phyloP scores from a whole-genome alignment of 495 filamentous ascomycete genomes.

The Durotheca rogersii region DNA sequence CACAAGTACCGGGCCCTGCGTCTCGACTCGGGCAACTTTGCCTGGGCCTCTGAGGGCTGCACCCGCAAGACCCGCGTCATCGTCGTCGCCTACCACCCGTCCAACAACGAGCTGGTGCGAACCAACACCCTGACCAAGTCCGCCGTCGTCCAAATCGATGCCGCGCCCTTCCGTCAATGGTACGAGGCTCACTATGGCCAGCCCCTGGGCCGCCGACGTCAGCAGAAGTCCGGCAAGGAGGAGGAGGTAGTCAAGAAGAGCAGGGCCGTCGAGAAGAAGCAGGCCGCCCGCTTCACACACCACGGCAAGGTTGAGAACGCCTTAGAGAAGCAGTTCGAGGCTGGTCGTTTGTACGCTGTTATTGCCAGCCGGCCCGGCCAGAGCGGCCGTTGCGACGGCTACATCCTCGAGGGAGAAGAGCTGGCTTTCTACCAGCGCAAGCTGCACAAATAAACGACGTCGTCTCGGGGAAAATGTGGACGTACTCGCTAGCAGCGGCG shows the following conservation, averaged over 20 bases:
- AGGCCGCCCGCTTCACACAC: conserved; percentile 76
- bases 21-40: conserved; percentile 99
- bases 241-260: conserved; percentile 80
- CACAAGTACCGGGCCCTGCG: conserved; percentile 98
- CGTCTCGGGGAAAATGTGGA: conserved; percentile 4
- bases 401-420: conserved; percentile 99
- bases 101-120: conserved; percentile 99
- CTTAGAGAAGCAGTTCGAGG: conserved; percentile 98
- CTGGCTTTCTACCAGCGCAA: conserved; percentile 98
- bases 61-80: conserved; percentile 99
- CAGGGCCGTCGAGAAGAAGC: conserved; percentile 92
- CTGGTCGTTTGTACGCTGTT: conserved; percentile 91
- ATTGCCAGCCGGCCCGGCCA: conserved; percentile 91
- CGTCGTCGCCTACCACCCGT: conserved; percentile 95
- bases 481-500: too few species aligned
- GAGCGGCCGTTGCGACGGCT: conserved; percentile 93
- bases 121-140: conserved; percentile 99
- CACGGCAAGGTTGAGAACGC: conserved; percentile 88
- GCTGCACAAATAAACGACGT: conserved; percentile 95
- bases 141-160: conserved; percentile 97
- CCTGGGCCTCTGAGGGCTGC: conserved; percentile 96
- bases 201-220: conserved; percentile 81
- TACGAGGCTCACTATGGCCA: conserved; percentile 99
- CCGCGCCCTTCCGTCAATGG: conserved; percentile 98
- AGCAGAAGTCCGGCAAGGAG: conserved; percentile 67